Evolutionary conservation across 2,329 filamentous ascomycete genomes (phyloP).

Genomic region (Fusarium austroafricanum): DNA sequence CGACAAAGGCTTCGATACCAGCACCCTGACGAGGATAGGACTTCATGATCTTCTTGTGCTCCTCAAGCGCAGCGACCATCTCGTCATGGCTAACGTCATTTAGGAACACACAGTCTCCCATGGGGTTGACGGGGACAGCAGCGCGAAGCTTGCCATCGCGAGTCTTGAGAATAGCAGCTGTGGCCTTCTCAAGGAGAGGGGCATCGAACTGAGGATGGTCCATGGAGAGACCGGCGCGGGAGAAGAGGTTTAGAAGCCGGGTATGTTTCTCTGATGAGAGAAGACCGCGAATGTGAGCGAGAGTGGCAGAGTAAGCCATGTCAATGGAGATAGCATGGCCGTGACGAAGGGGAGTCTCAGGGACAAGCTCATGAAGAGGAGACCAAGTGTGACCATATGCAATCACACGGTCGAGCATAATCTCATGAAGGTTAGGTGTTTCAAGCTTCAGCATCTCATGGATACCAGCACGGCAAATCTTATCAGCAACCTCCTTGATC

Average conservation of each 20-base stretch:
- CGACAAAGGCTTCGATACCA: slow-evolving; percentile 76
- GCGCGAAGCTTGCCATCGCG: slow-evolving; percentile 75
- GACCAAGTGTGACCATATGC: slow-evolving; percentile 83
- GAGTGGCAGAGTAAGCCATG: slow-evolving; percentile 79
- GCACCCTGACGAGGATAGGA: slow-evolving; percentile 71
- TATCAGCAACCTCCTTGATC: slow-evolving; percentile 70
- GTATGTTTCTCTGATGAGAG: slow-evolving; percentile 70
- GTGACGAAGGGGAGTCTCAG: slow-evolving; percentile 75
- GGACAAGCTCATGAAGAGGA: slow-evolving; percentile 76
- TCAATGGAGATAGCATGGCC: slow-evolving; percentile 81
- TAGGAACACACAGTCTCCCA: slow-evolving; percentile 75
- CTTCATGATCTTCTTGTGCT: slow-evolving; percentile 73
- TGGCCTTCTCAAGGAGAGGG: slow-evolving; percentile 72
- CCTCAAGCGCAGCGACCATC: slow-evolving; percentile 68
- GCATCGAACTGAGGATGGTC: slow-evolving; percentile 77
- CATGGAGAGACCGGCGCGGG: slow-evolving; percentile 76
- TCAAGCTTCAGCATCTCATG: slow-evolving; percentile 80
- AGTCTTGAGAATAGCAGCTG: slow-evolving; percentile 76
- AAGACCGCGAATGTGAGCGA: slow-evolving; percentile 72
- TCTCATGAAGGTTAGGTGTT: slow-evolving; percentile 79
- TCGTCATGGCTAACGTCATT: slow-evolving; percentile 74
- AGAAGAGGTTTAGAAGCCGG: slow-evolving; percentile 74
- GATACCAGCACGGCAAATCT: slow-evolving; percentile 76
- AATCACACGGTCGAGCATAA: slow-evolving; percentile 77
- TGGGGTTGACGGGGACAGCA: slow-evolving; percentile 72